Percentiles rank a stretch among this genome's conserved stretches.
Evolutionary conservation across 2,329 filamentous ascomycete genomes (phyloP).

Genomic region (Zalaria sp.): DNA sequence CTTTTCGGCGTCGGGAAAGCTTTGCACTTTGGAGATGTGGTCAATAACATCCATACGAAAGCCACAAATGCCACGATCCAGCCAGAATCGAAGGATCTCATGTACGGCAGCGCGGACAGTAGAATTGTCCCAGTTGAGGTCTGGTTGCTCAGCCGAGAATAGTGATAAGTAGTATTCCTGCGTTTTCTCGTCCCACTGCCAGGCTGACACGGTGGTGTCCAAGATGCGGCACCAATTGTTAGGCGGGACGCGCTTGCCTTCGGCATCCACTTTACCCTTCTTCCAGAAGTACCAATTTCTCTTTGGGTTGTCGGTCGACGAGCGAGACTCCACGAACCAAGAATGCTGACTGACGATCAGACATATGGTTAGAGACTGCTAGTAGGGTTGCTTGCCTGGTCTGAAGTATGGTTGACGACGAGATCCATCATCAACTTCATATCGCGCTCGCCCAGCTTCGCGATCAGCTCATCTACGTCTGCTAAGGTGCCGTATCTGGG

Average conservation of each 20-base stretch:
- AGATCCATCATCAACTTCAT: conserved; percentile 61
- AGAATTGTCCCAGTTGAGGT: conserved; percentile 68
- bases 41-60: conserved; percentile 14
- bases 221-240: conserved; percentile 59
- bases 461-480: conserved; percentile 48
- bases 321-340: conserved; percentile 56
- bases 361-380: too few relatives aligned
- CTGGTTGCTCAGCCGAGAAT: conserved; percentile 61
- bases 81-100: conserved; percentile 52
- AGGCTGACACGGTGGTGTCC: conserved; percentile 31
- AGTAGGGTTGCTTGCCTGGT: conserved; percentile 13
- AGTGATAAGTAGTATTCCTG: conserved; percentile 63
- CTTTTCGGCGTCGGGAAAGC: conserved; percentile 5
- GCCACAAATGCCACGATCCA: conserved; percentile 47
- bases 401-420: conserved; percentile 62
- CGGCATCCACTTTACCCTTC: conserved; percentile 20
- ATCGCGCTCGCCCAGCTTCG: conserved; percentile 42
- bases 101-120: conserved; percentile 55
- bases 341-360: conserved; percentile 30
- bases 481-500: conserved; percentile 48
- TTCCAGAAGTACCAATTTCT: conserved; percentile 55
- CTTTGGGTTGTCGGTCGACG: conserved; percentile 47
- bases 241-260: conserved; percentile 50
- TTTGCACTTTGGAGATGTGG: conserved; percentile 4
- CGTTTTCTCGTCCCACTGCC: conserved; percentile 56